These are phyloP conservation scores for Cyberlindnera galapagoensis DNA, from an alignment of 805 yeast genomes.

Conservation along the genomic window DNA sequence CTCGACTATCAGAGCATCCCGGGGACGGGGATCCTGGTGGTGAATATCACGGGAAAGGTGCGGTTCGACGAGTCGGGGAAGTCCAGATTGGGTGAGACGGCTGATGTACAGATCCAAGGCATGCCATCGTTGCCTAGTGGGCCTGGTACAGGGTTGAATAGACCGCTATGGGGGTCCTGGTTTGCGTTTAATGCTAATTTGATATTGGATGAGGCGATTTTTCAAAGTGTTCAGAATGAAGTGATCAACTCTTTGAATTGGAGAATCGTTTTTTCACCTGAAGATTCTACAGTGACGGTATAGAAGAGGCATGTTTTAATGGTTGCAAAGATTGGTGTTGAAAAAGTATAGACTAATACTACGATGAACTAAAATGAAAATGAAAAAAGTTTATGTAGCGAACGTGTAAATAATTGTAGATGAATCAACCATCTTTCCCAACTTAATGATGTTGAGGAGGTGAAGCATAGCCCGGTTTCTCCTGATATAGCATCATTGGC, in stretches of 20 bases:
- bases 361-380: too few relatives aligned
- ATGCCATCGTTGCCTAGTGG: slow-evolving; percentile 2
- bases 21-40: slow-evolving; percentile 49
- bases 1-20: slow-evolving; percentile 64
- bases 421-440: too few relatives aligned
- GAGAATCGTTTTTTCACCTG: slow-evolving; percentile 59
- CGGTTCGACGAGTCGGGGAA: slow-evolving; percentile 72
- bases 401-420: too few relatives aligned
- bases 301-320: too few relatives aligned
- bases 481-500: slow-evolving; percentile 18
- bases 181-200: slow-evolving; percentile 58
- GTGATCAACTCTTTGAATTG: slow-evolving; percentile 57
- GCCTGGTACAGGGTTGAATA: slow-evolving; percentile 1
- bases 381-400: too few relatives aligned
- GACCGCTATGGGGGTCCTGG: slow-evolving; percentile 54
- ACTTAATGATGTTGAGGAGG: too few relatives aligned
- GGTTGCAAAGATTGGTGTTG: too few relatives aligned
- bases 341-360: too few relatives aligned
- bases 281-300: slow-evolving; percentile 33
- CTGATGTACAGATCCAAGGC: slow-evolving; percentile 35
- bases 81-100: slow-evolving; percentile 57
- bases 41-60: slow-evolving; percentile 51
- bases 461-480: slow-evolving; percentile 9
- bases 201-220: slow-evolving; percentile 49
- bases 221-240: slow-evolving; percentile 33